Base-by-base conservation (phyloP, 129 eudicot genomes). In the Helichrysum umbraculigerum region DNA sequence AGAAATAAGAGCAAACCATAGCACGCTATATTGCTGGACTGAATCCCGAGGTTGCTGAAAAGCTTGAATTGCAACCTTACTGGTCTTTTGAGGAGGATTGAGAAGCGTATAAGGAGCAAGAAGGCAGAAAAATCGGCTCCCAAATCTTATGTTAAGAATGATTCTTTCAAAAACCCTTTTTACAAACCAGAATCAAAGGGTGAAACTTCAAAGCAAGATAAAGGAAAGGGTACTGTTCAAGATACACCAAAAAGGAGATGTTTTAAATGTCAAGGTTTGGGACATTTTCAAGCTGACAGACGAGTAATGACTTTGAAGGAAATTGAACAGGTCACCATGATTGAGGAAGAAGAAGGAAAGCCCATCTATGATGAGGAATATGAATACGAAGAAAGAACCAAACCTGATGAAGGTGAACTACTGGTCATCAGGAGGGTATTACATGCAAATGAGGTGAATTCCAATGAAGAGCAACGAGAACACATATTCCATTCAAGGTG, bases 401-500 rank as follows among this genome's bases (percentile, higher is more conserved):
- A 21, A 16, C 44, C 20, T 63, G 71, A n/a, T n/a, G n/a, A 61
- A 42, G 62, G 71, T 17, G 39, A 39, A 16, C 42, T 28, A 63
- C 4, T 64, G 9, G 71, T 61, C 0, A 47, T 66, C 28, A 2
- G 63, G 8, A 29, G 79, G 28, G 79, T 7, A 4, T 44, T 75
- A 4, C 70, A 44, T 47, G 44, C 70, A 62, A 29, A 75, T 63
- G 70, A 22, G 4, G 14, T 8, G 28, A 11, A 11, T 65, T 59
- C 41, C 7, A 32, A 75, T 33, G 42, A 75, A 25, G 61, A 14
- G 14, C 79, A 64, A 75, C 41, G 79, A 35, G 72, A 63, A 7
- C 42, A 44, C 5, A 64, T 75, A 42, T 75, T 75, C 63, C 64
- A 75, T 4, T 47, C 42, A 42, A 42, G 79, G n/a, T 75, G 79